Evolutionary conservation across 2,329 filamentous ascomycete genomes (phyloP).

Genomic region (Pestalotiopsis fici): DNA sequence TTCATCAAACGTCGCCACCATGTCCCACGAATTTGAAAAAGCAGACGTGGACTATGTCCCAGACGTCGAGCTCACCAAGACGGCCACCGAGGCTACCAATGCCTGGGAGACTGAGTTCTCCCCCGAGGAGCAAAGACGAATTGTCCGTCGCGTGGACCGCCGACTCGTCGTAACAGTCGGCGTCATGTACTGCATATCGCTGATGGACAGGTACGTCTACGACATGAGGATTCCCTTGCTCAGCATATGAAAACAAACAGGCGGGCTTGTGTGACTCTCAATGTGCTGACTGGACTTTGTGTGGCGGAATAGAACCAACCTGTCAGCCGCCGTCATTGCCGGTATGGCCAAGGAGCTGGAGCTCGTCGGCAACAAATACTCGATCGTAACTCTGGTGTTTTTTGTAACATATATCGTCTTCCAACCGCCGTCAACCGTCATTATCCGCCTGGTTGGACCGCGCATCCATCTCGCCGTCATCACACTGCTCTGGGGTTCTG

Average conservation of each 20-base stretch:
- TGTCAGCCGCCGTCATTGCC: slow-evolving; percentile 73
- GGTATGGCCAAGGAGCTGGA: slow-evolving; percentile 54
- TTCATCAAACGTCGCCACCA: not conserved
- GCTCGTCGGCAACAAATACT: slow-evolving; percentile 45
- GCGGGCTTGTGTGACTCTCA: not conserved
- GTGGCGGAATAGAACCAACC: slow-evolving; percentile 56
- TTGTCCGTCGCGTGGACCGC: slow-evolving; percentile 70
- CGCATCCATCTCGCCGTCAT: slow-evolving; percentile 56
- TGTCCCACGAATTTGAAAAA: slow-evolving; percentile 8
- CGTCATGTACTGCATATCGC: slow-evolving; percentile 70
- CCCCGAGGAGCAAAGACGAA: slow-evolving; percentile 62
- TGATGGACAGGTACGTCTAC: slow-evolving; percentile 66
- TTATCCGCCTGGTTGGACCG: slow-evolving; percentile 68
- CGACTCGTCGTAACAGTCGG: slow-evolving; percentile 64
- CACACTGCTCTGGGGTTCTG: slow-evolving; percentile 58
- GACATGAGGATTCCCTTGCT: too few relatives aligned
- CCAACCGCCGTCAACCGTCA: slow-evolving; percentile 70
- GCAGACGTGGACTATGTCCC: slow-evolving; percentile 6
- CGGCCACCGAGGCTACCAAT: not conserved
- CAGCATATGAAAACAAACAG: too few relatives aligned
- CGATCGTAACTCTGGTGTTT: slow-evolving; percentile 72
- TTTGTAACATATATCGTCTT: slow-evolving; percentile 74
- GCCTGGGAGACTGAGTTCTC: slow-evolving; percentile 46
- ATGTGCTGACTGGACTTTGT: not conserved
- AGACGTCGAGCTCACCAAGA: slow-evolving; percentile 6